A percentile compares a stretch with the other conserved stretches of the same genome.
phyloP scores from a whole-genome alignment of 1,284 basidiomycete species.

The Coniferiporia weirii region DNA sequence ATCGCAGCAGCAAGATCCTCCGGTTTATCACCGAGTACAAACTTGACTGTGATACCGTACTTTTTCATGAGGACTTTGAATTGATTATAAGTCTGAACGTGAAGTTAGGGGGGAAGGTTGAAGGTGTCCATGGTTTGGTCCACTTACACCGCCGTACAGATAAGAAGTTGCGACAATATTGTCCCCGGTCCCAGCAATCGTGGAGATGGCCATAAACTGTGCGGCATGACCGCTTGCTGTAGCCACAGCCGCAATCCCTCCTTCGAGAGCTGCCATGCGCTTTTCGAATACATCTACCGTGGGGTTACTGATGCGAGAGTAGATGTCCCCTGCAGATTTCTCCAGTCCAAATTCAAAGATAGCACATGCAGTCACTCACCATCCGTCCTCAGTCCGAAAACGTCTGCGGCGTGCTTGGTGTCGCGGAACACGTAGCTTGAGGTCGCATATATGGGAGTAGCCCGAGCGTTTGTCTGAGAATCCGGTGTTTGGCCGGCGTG shows the following conservation, averaged over 20 bases:
- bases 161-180: slow-evolving; percentile 76
- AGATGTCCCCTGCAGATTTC: slow-evolving; percentile 60
- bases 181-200: slow-evolving; percentile 65
- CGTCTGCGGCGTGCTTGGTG: slow-evolving; percentile 81
- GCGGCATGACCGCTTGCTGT: slow-evolving; percentile 78
- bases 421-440: slow-evolving; percentile 80
- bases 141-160: slow-evolving; percentile 62
- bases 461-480: slow-evolving; percentile 70
- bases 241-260: slow-evolving; percentile 77
- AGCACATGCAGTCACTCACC: slow-evolving; percentile 30
- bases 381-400: slow-evolving; percentile 62
- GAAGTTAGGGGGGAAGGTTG: slow-evolving; percentile 76
- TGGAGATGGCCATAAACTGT: slow-evolving; percentile 71
- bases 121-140: slow-evolving; percentile 50
- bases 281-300: slow-evolving; percentile 86
- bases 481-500: slow-evolving; percentile 79
- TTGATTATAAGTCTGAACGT: slow-evolving; percentile 74
- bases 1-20: slow-evolving; percentile 69
- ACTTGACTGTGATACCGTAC: slow-evolving; percentile 75
- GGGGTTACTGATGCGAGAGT: slow-evolving; percentile 79
- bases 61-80: slow-evolving; percentile 84
- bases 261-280: slow-evolving; percentile 79
- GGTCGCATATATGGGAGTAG: slow-evolving; percentile 77
- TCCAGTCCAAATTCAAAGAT: too few species aligned
- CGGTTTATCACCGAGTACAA: slow-evolving; percentile 59